A percentile compares a stretch with the other conserved stretches of the same genome.
Evolutionary conservation across 345 rosid species (phyloP).

Genomic region (Camelina hispida): DNA sequence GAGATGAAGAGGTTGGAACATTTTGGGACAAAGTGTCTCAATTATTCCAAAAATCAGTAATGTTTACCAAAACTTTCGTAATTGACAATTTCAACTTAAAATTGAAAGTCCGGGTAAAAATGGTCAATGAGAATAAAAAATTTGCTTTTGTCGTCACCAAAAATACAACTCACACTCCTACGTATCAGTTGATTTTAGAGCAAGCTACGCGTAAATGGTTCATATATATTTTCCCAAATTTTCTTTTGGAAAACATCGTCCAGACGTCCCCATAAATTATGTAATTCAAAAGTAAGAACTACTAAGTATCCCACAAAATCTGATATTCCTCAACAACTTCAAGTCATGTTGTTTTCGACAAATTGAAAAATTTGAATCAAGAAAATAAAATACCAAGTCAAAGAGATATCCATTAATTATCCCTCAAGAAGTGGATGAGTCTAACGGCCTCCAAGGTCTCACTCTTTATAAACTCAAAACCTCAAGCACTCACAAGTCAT

Average conservation of each 20-base stretch:
- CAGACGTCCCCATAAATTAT: slow-evolving; percentile 15
- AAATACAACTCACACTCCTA: not conserved
- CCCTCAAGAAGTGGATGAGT: slow-evolving; percentile 41
- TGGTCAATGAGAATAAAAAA: slow-evolving; percentile 11
- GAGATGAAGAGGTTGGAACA: not conserved
- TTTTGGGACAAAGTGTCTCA: slow-evolving; percentile 18
- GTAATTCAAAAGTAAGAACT: not conserved
- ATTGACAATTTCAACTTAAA: not conserved
- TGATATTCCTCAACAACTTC: slow-evolving; percentile 34
- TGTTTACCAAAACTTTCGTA: not conserved
- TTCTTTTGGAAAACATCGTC: not conserved
- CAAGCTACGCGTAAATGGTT: no score
- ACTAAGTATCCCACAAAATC: slow-evolving; percentile 28
- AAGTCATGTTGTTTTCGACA: slow-evolving; percentile 30
- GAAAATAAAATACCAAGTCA: slow-evolving; percentile 33
- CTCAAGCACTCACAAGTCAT: slow-evolving; percentile 5
- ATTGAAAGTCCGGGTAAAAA: not conserved
- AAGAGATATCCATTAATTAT: slow-evolving; percentile 21
- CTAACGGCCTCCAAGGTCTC: slow-evolving; percentile 35
- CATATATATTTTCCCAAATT: not conserved
- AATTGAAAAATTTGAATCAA: slow-evolving; percentile 3
- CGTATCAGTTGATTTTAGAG: not conserved
- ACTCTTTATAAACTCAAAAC: slow-evolving; percentile 43
- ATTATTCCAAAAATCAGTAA: not conserved
- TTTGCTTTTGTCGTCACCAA: slow-evolving; percentile 6